phyloP scores from a whole-genome alignment of 1,284 basidiomycete genomes.

The Puccinia triticina region DNA sequence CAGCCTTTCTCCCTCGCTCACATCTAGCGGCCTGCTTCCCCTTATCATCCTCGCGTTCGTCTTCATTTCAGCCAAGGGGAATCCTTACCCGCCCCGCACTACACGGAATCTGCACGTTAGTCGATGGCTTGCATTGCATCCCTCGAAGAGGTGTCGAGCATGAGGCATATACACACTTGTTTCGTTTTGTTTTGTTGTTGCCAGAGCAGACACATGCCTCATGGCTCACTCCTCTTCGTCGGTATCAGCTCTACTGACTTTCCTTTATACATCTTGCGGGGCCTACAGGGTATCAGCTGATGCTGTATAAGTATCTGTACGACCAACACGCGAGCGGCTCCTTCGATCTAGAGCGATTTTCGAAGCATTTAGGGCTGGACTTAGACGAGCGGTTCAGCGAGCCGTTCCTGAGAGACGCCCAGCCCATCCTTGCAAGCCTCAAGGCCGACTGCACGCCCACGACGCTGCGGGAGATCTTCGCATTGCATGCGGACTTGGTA shows the following conservation, averaged over 20 bases:
- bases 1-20: neutral
- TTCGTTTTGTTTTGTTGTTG: no score
- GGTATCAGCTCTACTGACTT: neutral
- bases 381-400: conserved; percentile 37
- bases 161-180: neutral
- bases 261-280: neutral
- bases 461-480: conserved; percentile 35
- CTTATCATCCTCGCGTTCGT: neutral
- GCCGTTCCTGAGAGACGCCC: conserved; percentile 20
- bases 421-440: neutral
- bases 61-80: conserved; percentile 14
- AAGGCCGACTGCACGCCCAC: neutral
- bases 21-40: neutral
- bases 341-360: conserved; percentile 33
- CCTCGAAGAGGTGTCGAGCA: neutral
- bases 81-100: conserved; percentile 20
- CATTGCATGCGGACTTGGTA: neutral
- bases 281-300: conserved; percentile 43
- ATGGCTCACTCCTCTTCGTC: neutral
- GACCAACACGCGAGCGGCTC: conserved; percentile 34
- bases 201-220: no score
- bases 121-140: neutral
- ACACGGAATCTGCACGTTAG: conserved; percentile 43
- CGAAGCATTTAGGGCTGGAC: conserved; percentile 10
- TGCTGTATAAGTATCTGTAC: conserved; percentile 49